Conservation (phyloP, 805 yeast species). For the Tanozyma kutaoensis region DNA sequence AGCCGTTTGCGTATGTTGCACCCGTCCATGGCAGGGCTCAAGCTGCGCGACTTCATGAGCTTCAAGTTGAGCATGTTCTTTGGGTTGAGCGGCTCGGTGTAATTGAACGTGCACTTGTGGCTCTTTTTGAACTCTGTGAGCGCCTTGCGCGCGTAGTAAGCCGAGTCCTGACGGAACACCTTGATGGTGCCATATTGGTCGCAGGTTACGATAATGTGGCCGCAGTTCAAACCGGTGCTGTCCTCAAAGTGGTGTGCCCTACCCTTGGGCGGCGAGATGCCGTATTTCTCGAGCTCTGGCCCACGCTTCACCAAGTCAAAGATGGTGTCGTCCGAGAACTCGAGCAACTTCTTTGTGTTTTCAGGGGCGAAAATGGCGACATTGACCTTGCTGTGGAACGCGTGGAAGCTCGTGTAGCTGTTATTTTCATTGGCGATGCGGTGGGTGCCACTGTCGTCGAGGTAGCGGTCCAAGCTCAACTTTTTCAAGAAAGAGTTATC, state of each 20-base stretch:
- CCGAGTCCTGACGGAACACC: slow-evolving; percentile 71
- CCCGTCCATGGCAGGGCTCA: neutral
- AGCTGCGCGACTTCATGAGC: neutral
- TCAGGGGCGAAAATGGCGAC: slow-evolving; percentile 70
- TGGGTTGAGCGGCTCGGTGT: neutral
- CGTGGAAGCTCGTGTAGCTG: slow-evolving; percentile 61
- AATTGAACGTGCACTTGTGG: slow-evolving; percentile 1
- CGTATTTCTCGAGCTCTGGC: slow-evolving; percentile 3
- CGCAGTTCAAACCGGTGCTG: slow-evolving; percentile 7
- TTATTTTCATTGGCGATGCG: slow-evolving; percentile 35
- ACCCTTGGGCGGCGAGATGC: slow-evolving; percentile 1
- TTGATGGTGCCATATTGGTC: slow-evolving; percentile 64
- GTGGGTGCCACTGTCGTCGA: slow-evolving; percentile 11
- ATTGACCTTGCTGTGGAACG: slow-evolving; percentile 63
- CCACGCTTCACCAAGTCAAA: slow-evolving; percentile 39
- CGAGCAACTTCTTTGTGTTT: slow-evolving; percentile 47
- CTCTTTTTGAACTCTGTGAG: slow-evolving; percentile 5
- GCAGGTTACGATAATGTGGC: slow-evolving; percentile 57
- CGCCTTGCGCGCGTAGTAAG: slow-evolving; percentile 25
- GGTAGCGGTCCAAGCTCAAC: slow-evolving; percentile 9
- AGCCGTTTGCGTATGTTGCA: neutral
- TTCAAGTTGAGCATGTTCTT: neutral
- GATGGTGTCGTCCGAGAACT: slow-evolving; percentile 67
- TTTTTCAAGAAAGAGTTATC: slow-evolving; percentile 16
- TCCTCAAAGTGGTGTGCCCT: slow-evolving; percentile 1